Conservation (phyloP, 169 alveolate genomes). For the Eimeria acervulina region DNA sequence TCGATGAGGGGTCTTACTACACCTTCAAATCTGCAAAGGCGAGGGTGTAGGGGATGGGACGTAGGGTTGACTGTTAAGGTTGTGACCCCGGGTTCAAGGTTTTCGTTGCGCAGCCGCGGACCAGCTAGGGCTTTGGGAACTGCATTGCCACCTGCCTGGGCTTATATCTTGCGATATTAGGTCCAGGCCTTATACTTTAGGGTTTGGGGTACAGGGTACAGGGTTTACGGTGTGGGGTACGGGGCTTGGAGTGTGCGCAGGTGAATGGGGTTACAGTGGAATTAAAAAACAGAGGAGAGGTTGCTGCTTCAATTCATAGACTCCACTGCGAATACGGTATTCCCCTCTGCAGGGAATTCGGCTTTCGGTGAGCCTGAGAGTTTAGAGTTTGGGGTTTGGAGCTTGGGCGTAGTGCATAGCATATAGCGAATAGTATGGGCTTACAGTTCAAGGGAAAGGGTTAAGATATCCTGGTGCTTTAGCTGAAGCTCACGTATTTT, state of each 20-base stretch:
- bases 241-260: slow-evolving; percentile 1
- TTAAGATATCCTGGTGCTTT: neutral
- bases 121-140: neutral
- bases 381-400: neutral
- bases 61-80: neutral
- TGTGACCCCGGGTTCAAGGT: neutral
- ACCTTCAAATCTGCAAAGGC: slow-evolving; percentile 68
- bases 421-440: neutral
- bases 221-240: neutral
- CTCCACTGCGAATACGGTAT: slow-evolving; percentile 74
- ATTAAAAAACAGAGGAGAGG: slow-evolving; percentile 56
- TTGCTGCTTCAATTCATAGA: slow-evolving; percentile 51
- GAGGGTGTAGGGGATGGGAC: neutral
- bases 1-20: slow-evolving; percentile 65
- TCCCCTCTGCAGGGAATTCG: slow-evolving; percentile 57
- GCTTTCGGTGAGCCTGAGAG: slow-evolving; percentile 20
- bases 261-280: slow-evolving; percentile 69
- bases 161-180: neutral
- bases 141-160: neutral
- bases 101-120: neutral
- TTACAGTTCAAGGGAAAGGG: neutral
- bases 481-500: neutral
- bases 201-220: neutral
- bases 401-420: neutral
- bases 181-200: slow-evolving; percentile 64